Conservation (phyloP, 345 rosid species). For the Clausena lansium region DNA sequence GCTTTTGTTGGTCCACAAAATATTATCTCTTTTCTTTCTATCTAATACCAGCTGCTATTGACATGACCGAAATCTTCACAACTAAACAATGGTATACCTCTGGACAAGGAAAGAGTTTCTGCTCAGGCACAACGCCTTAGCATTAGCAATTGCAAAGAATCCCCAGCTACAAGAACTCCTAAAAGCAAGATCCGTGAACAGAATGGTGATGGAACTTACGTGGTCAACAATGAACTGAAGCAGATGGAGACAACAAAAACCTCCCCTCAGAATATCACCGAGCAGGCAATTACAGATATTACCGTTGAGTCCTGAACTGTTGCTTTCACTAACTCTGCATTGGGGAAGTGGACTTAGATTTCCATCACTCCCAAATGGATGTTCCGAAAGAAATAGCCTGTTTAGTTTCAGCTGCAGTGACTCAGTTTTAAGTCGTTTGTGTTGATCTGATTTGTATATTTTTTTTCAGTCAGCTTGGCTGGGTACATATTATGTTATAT, state of each 20-base stretch:
- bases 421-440: slow-evolving; percentile 22
- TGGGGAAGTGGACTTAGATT: slow-evolving; percentile 26
- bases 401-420: slow-evolving; percentile 26
- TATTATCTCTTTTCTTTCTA: slow-evolving; percentile 10
- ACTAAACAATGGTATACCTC: slow-evolving; percentile 29
- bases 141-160: slow-evolving; percentile 45
- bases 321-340: slow-evolving; percentile 26
- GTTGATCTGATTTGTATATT: slow-evolving; percentile 41
- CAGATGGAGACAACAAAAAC: slow-evolving; percentile 39
- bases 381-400: slow-evolving; percentile 32
- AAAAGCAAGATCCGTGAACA: slow-evolving; percentile 32
- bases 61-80: slow-evolving; percentile 50
- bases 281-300: slow-evolving; percentile 28
- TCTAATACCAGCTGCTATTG: slow-evolving; percentile 64
- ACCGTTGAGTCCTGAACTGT: slow-evolving; percentile 41
- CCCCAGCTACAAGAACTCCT: slow-evolving; percentile 15
- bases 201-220: slow-evolving; percentile 39
- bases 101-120: slow-evolving; percentile 54
- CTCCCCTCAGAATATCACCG: slow-evolving; percentile 35
- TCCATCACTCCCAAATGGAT: slow-evolving; percentile 19
- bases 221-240: slow-evolving; percentile 41
- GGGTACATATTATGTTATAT: slow-evolving; percentile 35
- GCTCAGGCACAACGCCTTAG: slow-evolving; percentile 63
- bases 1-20: background rate
- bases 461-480: slow-evolving; percentile 30